Evolutionary conservation across 148 eudicot genomes (phyloP).

Genomic region (Rhododendron williamsianum): DNA sequence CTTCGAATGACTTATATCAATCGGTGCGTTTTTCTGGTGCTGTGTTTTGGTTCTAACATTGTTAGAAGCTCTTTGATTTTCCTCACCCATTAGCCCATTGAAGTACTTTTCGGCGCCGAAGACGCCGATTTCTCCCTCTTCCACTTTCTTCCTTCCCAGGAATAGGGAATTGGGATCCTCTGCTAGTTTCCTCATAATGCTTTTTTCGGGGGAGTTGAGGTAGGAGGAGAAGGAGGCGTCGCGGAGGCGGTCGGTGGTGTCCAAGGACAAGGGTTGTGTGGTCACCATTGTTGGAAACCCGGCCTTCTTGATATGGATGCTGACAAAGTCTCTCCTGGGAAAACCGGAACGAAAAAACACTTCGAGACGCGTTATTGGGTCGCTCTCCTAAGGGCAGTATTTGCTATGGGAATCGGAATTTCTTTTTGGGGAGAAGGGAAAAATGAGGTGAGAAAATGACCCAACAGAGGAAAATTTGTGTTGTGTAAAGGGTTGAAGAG

Average conservation of each 20-base stretch:
- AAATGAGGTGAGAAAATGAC: background rate
- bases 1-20: conserved; percentile 11
- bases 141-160: conserved; percentile 20
- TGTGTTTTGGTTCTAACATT: conserved; percentile 5
- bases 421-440: background rate
- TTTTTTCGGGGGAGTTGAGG: conserved; percentile 42
- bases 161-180: conserved; percentile 15
- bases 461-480: background rate
- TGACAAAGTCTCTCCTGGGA: no score
- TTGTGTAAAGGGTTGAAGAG: background rate
- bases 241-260: conserved; percentile 15
- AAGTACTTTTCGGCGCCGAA: conserved; percentile 75
- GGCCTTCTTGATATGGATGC: no score
- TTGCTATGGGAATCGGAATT: conserved; percentile 10
- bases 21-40: conserved; percentile 12
- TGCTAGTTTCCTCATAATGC: conserved; percentile 24
- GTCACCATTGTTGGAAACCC: conserved; percentile 27
- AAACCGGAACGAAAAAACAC: no score
- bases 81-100: conserved; percentile 30
- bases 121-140: conserved; percentile 55
- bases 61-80: conserved; percentile 2
- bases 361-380: no score
- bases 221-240: conserved; percentile 54
- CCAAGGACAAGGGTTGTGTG: background rate
- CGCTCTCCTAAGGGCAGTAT: no score